Evolutionary conservation across 164 flowering plant species (phyloP), one percentile per base, ranked within the genome.

Genomic region (Kingdonia uniflora): DNA sequence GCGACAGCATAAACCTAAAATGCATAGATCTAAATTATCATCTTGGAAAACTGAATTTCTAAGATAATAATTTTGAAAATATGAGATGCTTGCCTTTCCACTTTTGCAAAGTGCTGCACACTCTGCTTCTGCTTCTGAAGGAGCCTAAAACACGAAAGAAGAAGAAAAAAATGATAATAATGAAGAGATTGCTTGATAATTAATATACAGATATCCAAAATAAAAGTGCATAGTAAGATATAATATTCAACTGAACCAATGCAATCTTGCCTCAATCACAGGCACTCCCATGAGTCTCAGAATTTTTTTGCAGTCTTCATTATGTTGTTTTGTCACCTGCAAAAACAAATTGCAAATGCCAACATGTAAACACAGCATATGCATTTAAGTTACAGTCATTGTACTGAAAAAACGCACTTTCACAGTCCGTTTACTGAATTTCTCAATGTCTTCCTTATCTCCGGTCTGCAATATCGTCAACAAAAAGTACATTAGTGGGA

Each of bases 91-190:
- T 67, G 57, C 99, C 85, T 89, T 77, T 42, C 78, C 95, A 37
- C 72, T 65, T 67, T 87, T 82, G 80, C 96, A 87, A 68, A 94
- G 95, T 54, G 88, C 82, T 64, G 97, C 97, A 70, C 99, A 94
- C 60, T 94, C 87, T 38, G 97, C 96, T 67, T 94, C 99, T 59
- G 97, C 96, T 73, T 94, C 99, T 52, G 88, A 94, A 64, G 94
- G 86, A 72, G 99, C 97, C 99, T 87, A 58, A 6, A 43, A 51
- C 57, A 61, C 37, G 56, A 52, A 46, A 23, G 52, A 25, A 19
- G 29, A 12, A 46, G 23, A 20, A 44, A 20, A 40, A 19, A 21
- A 55, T 17, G 19, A 55, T 47, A 11, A 47, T 47, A 21, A 12
- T 21, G 29, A 22, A 13, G 2, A 49, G 19, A 49, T 21, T 48